Conservation (phyloP, 2,329 filamentous ascomycete species). For the Botrytis porri region DNA sequence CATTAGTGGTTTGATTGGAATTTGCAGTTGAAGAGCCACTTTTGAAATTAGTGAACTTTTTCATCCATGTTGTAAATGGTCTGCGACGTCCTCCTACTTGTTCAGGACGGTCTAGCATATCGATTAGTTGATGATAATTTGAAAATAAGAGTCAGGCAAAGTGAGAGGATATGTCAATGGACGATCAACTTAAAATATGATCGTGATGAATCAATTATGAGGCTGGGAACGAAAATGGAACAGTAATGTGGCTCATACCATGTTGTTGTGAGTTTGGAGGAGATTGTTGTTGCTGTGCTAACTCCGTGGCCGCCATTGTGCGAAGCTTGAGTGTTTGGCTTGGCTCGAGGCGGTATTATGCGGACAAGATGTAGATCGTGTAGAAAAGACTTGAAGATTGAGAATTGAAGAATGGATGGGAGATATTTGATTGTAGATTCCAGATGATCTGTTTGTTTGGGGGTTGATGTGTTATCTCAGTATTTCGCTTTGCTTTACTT, state of each 20-base stretch:
- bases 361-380: not conserved
- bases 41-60: constrained; percentile 87
- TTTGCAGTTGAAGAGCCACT: constrained; percentile 59
- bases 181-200: constrained; percentile 9
- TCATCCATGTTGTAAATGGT: constrained; percentile 92
- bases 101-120: constrained; percentile 59
- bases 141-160: not conserved
- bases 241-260: constrained; percentile 39
- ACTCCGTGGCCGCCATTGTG: constrained; percentile 42
- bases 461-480: not conserved
- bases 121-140: constrained; percentile 26
- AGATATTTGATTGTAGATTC: not conserved
- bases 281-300: constrained; percentile 40
- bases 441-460: not conserved
- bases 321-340: not conserved
- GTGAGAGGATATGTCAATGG: not conserved
- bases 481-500: not conserved
- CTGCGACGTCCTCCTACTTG: constrained; percentile 62
- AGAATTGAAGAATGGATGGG: not conserved
- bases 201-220: constrained; percentile 14
- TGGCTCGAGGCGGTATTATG: not conserved
- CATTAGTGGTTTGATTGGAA: constrained; percentile 40
- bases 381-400: not conserved
- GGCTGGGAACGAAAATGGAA: constrained; percentile 12
- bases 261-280: constrained; percentile 25